Percentiles rank a stretch among this genome's conserved stretches.
phyloP scores from a whole-genome alignment of 2,329 filamentous ascomycete genomes.

The Aspergillus sp. region DNA sequence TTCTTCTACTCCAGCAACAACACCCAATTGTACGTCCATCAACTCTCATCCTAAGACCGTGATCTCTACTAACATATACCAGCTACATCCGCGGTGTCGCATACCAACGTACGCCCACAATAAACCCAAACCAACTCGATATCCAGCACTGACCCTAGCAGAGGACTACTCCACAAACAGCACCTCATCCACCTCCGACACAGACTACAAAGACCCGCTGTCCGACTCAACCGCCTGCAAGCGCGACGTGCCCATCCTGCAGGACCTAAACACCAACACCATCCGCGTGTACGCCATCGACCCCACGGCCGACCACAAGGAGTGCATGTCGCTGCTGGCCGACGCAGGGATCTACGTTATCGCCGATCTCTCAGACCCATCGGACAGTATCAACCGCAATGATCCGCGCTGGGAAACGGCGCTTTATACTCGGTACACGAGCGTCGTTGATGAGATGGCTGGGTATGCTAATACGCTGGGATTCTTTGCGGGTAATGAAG shows the following conservation, averaged over 20 bases:
- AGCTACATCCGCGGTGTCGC: slow-evolving; percentile 86
- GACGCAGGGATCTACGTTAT: slow-evolving; percentile 91
- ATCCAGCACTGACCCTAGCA: slow-evolving; percentile 16
- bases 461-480: slow-evolving; percentile 87
- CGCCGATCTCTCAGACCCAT: slow-evolving; percentile 80
- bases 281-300: slow-evolving; percentile 94
- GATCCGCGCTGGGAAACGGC: slow-evolving; percentile 73
- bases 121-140: background rate
- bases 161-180: slow-evolving; percentile 62
- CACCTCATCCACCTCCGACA: slow-evolving; percentile 48
- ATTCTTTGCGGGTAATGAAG: slow-evolving; percentile 98
- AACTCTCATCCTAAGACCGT: background rate
- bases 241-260: slow-evolving; percentile 78
- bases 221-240: slow-evolving; percentile 68
- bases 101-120: slow-evolving; percentile 65
- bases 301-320: slow-evolving; percentile 70
- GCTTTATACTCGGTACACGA: slow-evolving; percentile 76
- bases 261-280: slow-evolving; percentile 77
- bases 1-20: slow-evolving; percentile 84
- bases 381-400: slow-evolving; percentile 78
- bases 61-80: background rate
- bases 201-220: slow-evolving; percentile 76
- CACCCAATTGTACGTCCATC: slow-evolving; percentile 60
- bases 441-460: slow-evolving; percentile 74
- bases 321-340: slow-evolving; percentile 79